Evolutionary conservation across 2,329 filamentous ascomycete species (phyloP).

Genomic region (Sclerotinia subarctica): DNA sequence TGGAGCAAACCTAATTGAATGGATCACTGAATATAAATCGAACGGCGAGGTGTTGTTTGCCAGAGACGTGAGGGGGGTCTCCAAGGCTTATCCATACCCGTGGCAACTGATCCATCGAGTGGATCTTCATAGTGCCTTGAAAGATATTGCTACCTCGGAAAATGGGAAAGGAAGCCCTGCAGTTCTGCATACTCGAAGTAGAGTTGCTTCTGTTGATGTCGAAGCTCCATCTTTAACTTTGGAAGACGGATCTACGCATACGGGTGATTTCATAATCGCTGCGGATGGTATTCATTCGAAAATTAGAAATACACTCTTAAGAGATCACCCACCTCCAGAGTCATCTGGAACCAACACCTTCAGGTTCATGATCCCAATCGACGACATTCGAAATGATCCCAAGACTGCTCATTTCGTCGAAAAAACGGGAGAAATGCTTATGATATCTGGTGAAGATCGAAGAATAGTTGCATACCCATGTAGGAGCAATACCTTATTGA

Average conservation of each 20-base stretch:
- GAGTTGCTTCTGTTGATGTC: slow-evolving; percentile 45
- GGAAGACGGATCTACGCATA: slow-evolving; percentile 44
- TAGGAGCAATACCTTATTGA: slow-evolving; percentile 44
- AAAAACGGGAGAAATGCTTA: slow-evolving; percentile 36
- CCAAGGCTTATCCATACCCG: slow-evolving; percentile 13
- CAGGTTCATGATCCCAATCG: slow-evolving; percentile 29
- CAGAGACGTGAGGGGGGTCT: neutral
- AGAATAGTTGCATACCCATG: slow-evolving; percentile 50
- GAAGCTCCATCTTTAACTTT: slow-evolving; percentile 44
- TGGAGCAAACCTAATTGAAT: slow-evolving; percentile 33
- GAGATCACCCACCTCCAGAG: neutral
- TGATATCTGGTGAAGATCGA: slow-evolving; percentile 45
- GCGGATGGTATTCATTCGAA: slow-evolving; percentile 49
- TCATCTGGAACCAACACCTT: slow-evolving; percentile 31
- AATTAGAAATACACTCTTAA: neutral
- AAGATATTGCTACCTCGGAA: slow-evolving; percentile 42
- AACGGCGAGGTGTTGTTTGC: slow-evolving; percentile 5
- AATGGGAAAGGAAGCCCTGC: slow-evolving; percentile 41
- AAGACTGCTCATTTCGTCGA: slow-evolving; percentile 39
- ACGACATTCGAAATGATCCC: slow-evolving; percentile 39
- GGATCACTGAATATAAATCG: slow-evolving; percentile 19
- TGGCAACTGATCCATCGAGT: slow-evolving; percentile 55
- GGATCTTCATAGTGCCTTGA: slow-evolving; percentile 51
- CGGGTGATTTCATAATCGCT: slow-evolving; percentile 51
- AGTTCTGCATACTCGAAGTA: slow-evolving; percentile 43